Base-by-base conservation (phyloP, 2,329 filamentous ascomycete species). In the Arthroderma sp. region DNA sequence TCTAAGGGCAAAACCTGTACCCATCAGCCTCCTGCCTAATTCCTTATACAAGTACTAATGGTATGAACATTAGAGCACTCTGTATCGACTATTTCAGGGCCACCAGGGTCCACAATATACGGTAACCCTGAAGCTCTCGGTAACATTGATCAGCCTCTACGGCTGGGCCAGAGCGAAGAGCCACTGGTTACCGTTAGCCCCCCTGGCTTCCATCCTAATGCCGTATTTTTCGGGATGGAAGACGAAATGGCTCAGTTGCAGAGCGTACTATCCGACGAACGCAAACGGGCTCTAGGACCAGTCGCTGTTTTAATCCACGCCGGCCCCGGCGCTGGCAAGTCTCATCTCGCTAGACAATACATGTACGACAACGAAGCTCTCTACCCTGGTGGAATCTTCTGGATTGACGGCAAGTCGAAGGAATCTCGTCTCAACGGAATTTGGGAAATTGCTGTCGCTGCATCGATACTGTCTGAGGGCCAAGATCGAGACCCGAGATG, bases 361-460 rank as follows among this genome's bases (percentile, higher is more conserved):
- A 78, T 85, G 31, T 85, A 82, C 63, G 68, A 74, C 3, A 79
- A 86, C 63, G 79, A 75, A 37, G 70, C 76, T 3, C 73, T 80
- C 59, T 87, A 84, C 62, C 78, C 80, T 0, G 83, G 83, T 1
- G 85, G 85, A 1, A 76, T 86, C 44, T 88, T 85, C 67, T 88
- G 85, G 85, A 77, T 87, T 15, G 78, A 82, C 53, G 81, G 82
- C 7, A 84, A 82, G 61, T 81, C 79, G 0, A 66, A 74, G 2
- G 72, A 80, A 55, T 81, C 84, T 54, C 74, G 82, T 35, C 78
- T 79, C 55, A 79, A 81, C 52, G 81, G 81, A 33, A 87, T 80
- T 65, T 84, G 81, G 79, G 79, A 83, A 53, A 84, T 87, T 60
- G 83, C 81, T 1, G 79, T 79, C 65, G 78, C 77, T 13, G 78